A percentile compares a stretch with the other conserved stretches of the same genome.
These are phyloP conservation scores for Lipomyces oligophaga DNA, from an alignment of 805 yeast genomes.

Conservation along the genomic window DNA sequence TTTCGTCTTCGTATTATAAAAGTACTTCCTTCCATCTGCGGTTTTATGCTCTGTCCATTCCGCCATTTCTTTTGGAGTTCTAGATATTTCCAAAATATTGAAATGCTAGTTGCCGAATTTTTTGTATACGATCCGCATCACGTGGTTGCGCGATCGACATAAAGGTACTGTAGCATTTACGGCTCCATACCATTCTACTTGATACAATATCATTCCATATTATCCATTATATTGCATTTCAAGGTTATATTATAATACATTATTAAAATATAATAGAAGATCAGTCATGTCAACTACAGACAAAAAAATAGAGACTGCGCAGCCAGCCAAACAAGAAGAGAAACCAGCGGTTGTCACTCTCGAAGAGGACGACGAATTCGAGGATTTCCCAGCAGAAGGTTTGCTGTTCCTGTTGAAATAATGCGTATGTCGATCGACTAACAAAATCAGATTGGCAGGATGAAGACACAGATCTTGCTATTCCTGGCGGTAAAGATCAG, in stretches of 20 bases:
- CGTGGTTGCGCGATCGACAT: background rate
- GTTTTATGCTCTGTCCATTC: constrained; percentile 65
- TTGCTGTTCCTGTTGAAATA: constrained; percentile 2
- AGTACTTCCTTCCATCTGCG: constrained; percentile 65
- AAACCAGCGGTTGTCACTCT: constrained; percentile 54
- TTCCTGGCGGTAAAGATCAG: constrained; percentile 45
- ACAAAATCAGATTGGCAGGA: constrained; percentile 59
- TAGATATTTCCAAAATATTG: no score
- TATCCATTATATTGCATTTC: background rate
- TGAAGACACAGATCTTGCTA: constrained; percentile 49
- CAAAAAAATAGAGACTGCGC: background rate
- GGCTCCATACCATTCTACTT: background rate
- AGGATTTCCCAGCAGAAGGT: constrained; percentile 88
- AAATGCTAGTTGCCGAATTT: no score
- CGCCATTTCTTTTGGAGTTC: no score
- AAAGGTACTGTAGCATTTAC: background rate
- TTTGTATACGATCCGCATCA: background rate
- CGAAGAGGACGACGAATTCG: constrained; percentile 96
- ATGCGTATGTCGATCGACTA: background rate
- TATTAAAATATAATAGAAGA: background rate
- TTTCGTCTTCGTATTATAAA: constrained; percentile 60
- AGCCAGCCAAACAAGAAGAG: constrained; percentile 7
- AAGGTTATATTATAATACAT: no score
- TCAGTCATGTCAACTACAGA: background rate
- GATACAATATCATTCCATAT: background rate